Conservation (phyloP, 768 basidiomycete species). For the Goffeauzyma gilvescens region DNA sequence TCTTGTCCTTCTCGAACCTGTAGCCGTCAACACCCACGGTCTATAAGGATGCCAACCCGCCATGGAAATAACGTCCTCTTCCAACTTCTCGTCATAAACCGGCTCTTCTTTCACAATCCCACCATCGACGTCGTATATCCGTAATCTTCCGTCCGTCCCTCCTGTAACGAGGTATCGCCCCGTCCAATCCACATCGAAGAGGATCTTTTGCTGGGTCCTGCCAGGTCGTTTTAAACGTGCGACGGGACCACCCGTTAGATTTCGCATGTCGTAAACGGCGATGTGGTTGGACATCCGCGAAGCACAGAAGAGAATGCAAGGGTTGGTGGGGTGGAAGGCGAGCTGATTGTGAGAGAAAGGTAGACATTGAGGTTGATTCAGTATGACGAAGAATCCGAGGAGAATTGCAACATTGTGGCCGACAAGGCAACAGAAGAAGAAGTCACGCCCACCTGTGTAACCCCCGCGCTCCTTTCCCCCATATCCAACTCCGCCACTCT, state of each 20-base stretch:
- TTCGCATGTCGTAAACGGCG: slow-evolving; percentile 63
- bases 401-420: slow-evolving; percentile 4
- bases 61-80: too few relatives aligned
- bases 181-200: slow-evolving; percentile 65
- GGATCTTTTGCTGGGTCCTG: slow-evolving; percentile 54
- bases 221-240: slow-evolving; percentile 32
- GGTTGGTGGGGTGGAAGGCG: slow-evolving; percentile 53
- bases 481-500: slow-evolving; percentile 46
- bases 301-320: slow-evolving; percentile 57
- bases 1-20: too few relatives aligned
- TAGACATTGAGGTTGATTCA: background rate
- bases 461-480: slow-evolving; percentile 34
- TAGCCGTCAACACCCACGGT: too few relatives aligned
- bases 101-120: too few relatives aligned
- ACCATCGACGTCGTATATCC: too few relatives aligned
- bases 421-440: too few relatives aligned
- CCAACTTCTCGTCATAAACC: too few relatives aligned
- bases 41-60: too few relatives aligned
- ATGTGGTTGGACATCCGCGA: slow-evolving; percentile 50
- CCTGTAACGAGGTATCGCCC: slow-evolving; percentile 45
- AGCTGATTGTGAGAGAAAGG: slow-evolving; percentile 37
- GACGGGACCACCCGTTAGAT: slow-evolving; percentile 34
- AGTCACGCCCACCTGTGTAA: slow-evolving; percentile 31
- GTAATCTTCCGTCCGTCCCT: too few relatives aligned
- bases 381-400: slow-evolving; percentile 44